Evolutionary conservation across 2,329 filamentous ascomycete species (phyloP).

Genomic region (Aspergillus ochraceus): DNA sequence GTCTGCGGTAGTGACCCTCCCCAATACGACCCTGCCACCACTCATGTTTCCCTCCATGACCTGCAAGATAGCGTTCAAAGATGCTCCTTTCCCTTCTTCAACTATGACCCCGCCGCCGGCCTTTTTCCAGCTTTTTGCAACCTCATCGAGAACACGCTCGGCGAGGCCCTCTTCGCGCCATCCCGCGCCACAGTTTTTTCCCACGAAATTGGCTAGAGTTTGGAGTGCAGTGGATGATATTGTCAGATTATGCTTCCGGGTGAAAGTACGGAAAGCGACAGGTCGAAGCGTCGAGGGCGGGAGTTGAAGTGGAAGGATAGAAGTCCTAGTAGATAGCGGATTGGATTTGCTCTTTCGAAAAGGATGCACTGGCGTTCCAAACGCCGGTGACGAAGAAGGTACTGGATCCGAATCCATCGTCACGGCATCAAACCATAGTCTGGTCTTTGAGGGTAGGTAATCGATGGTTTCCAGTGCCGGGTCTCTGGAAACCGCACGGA

Average conservation of each 20-base stretch:
- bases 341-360: constrained; percentile 50
- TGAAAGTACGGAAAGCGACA: constrained; percentile 91
- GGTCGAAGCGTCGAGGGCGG: constrained; percentile 84
- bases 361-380: constrained; percentile 81
- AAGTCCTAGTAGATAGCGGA: constrained; percentile 54
- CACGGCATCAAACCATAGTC: background rate
- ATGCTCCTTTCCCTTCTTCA: constrained; percentile 68
- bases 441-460: too few species aligned
- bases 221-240: constrained; percentile 84
- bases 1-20: constrained; percentile 48
- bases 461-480: background rate
- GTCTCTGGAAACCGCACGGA: background rate
- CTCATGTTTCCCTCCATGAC: constrained; percentile 84
- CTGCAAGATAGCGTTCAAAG: constrained; percentile 77
- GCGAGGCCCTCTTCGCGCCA: constrained; percentile 95
- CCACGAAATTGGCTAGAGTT: constrained; percentile 83
- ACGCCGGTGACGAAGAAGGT: constrained; percentile 86
- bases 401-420: constrained; percentile 51
- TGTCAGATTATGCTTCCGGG: constrained; percentile 94
- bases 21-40: constrained; percentile 60
- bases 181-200: constrained; percentile 88
- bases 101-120: constrained; percentile 87
- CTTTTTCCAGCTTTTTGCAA: constrained; percentile 88
- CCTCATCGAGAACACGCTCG: constrained; percentile 88
- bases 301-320: constrained; percentile 83